Base-by-base conservation (phyloP, 2,329 filamentous ascomycete genomes). In the Stachybotrys chartarum region DNA sequence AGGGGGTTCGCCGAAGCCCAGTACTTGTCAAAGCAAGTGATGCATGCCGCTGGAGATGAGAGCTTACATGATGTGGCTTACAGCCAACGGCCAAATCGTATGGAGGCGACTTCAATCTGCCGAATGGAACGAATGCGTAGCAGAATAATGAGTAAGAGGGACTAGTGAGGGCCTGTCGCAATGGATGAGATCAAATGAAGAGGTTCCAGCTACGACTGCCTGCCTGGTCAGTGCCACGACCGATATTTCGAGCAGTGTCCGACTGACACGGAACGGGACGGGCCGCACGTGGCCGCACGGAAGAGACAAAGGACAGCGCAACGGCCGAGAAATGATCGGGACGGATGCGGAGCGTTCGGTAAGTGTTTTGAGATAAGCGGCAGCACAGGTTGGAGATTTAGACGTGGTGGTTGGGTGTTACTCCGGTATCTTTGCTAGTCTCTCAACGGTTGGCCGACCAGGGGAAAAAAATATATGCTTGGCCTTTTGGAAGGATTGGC, bases 41-140 rank as follows among this genome's bases (percentile, higher is more conserved):
- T 24, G 24, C 24, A 24, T 24, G 24, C 24, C 24, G 24, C 24
- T 3, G 24, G 24, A 24, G 35, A 14, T 6, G 10, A 42, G 35
- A 42, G 60, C 70, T 71, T 70, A 72, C 70, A 72, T 72, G 56
- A 63, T 72, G 64, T 58, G 63, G 60, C 61, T 57, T 58, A 60
- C 57, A 59, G 60, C 61, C 58, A 60, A 56, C 55, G 56, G 55
- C 60, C 56, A 56, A 14, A 42, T 42, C 14, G 35, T 10, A 42
- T 14, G 35, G 14, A 42, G 10, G 35, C 10, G 8, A 10, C 35
- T 10, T 42, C 35, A 42, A 14, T 14, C 35, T 42, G 14, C 10
- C 14, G 5, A 14, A 10, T 14, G 2, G 35, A 6, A 42, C 35
- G 2, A 14, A 10, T 42, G 5, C 35, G 35, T 42, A 42, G 35